phyloP scores from a whole-genome alignment of 768 basidiomycete genomes.

The Gyrodon lividus region DNA sequence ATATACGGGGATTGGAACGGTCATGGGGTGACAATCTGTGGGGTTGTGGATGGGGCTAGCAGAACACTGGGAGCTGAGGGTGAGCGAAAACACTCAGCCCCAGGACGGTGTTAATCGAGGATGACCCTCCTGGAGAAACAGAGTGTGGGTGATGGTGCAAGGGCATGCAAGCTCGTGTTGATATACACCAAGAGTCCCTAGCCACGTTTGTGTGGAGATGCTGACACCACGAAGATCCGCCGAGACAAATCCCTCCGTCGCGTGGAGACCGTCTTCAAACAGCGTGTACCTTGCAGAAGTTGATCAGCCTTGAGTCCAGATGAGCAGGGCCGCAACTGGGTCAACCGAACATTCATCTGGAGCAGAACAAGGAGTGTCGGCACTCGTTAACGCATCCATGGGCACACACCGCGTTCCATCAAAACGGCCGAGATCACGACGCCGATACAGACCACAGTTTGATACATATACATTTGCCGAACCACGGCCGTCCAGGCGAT shows the following conservation, averaged over 20 bases:
- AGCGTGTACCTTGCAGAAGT: neutral
- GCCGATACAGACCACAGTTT: too few species aligned
- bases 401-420: too few species aligned
- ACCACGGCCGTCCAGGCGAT: too few species aligned
- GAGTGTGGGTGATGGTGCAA: conserved; percentile 1
- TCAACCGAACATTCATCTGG: too few species aligned
- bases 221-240: conserved; percentile 20
- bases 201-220: conserved; percentile 25
- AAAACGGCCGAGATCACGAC: too few species aligned
- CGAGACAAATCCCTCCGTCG: conserved; percentile 3
- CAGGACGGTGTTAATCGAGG: neutral
- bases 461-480: too few species aligned
- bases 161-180: conserved; percentile 6
- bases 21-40: conserved; percentile 6
- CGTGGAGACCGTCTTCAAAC: neutral
- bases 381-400: too few species aligned
- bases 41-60: neutral
- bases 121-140: conserved; percentile 3
- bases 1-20: conserved; percentile 21
- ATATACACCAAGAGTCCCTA: conserved; percentile 26
- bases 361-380: too few species aligned
- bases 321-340: neutral
- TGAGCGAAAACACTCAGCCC: neutral
- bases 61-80: neutral
- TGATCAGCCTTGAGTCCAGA: neutral